Evolutionary conservation across 2,329 filamentous ascomycete species (phyloP).

Genomic region (Ascocoryne sarcoides): DNA sequence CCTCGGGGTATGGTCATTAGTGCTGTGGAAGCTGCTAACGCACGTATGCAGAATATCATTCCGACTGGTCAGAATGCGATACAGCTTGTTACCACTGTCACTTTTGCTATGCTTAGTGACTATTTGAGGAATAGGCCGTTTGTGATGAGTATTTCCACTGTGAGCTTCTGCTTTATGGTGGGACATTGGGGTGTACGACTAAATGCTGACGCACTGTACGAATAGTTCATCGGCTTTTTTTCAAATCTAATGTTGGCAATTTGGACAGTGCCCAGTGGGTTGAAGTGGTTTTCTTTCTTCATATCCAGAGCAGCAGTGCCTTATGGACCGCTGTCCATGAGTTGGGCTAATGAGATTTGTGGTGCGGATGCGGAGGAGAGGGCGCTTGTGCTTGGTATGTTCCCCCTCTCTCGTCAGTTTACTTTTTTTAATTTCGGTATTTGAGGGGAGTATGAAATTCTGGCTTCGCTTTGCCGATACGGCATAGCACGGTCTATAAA

Average conservation of each 20-base stretch:
- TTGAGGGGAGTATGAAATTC: no score
- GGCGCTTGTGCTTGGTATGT: slow-evolving; percentile 39
- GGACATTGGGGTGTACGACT: background rate
- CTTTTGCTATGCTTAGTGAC: slow-evolving; percentile 46
- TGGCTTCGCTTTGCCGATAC: no score
- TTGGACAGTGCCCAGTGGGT: slow-evolving; percentile 23
- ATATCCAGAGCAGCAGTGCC: slow-evolving; percentile 26
- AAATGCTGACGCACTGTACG: no score
- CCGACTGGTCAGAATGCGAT: slow-evolving; percentile 41
- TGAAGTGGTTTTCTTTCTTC: slow-evolving; percentile 30
- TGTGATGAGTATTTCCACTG: slow-evolving; percentile 28
- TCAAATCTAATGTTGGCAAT: slow-evolving; percentile 30
- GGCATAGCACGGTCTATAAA: no score
- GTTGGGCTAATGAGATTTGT: slow-evolving; percentile 41
- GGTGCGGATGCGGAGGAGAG: slow-evolving; percentile 39
- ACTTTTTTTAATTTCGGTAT: no score
- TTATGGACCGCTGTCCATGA: slow-evolving; percentile 38
- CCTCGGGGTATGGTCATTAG: no score
- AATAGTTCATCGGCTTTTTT: slow-evolving; percentile 29
- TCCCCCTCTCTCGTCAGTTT: no score
- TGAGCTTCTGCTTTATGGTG: slow-evolving; percentile 4
- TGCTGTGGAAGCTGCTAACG: no score
- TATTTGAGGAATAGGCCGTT: slow-evolving; percentile 30
- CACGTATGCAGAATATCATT: slow-evolving; percentile 35
- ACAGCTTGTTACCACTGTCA: slow-evolving; percentile 43